Percentiles rank a stretch among this genome's conserved stretches.
phyloP scores from a whole-genome alignment of 1,139 yeast genomes.

The Martiniozyma asiatica region DNA sequence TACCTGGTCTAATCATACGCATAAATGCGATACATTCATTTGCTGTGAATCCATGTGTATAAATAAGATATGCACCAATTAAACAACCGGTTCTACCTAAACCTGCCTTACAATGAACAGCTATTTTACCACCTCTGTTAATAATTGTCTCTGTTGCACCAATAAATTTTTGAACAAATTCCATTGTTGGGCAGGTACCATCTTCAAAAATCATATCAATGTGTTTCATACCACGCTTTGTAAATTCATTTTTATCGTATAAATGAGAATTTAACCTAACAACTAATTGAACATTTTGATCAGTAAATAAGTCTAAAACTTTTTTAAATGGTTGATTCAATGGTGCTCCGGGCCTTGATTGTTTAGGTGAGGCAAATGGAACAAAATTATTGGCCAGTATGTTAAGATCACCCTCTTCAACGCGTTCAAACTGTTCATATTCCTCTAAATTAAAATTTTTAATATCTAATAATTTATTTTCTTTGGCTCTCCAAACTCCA shows the following conservation, averaged over 20 bases:
- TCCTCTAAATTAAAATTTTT: slow-evolving; percentile 86
- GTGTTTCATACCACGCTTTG: slow-evolving; percentile 74
- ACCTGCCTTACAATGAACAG: slow-evolving; percentile 98
- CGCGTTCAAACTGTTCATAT: slow-evolving; percentile 87
- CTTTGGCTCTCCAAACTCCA: slow-evolving; percentile 98
- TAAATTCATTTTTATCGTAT: slow-evolving; percentile 76
- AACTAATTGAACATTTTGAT: slow-evolving; percentile 71
- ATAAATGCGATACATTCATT: slow-evolving; percentile 92
- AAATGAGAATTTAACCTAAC: slow-evolving; percentile 86
- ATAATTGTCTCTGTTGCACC: slow-evolving; percentile 93
- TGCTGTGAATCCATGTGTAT: slow-evolving; percentile 94
- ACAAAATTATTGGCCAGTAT: slow-evolving; percentile 85
- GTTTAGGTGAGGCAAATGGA: slow-evolving; percentile 97
- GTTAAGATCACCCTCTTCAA: slow-evolving; percentile 94
- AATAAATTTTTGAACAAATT: slow-evolving; percentile 78
- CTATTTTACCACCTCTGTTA: slow-evolving; percentile 77
- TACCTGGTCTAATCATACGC: slow-evolving; percentile 95
- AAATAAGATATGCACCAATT: slow-evolving; percentile 92
- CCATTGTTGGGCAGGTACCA: slow-evolving; percentile 95
- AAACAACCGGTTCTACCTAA: slow-evolving; percentile 95
- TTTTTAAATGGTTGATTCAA: slow-evolving; percentile 66
- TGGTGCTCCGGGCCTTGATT: slow-evolving; percentile 36
- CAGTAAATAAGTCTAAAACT: slow-evolving; percentile 64
- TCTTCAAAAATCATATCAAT: slow-evolving; percentile 94
- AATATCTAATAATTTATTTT: slow-evolving; percentile 75